Percentiles rank a stretch among this genome's conserved stretches.
Evolutionary conservation across 257 asterid species (phyloP).

Genomic region (Fraxinus anomala): DNA sequence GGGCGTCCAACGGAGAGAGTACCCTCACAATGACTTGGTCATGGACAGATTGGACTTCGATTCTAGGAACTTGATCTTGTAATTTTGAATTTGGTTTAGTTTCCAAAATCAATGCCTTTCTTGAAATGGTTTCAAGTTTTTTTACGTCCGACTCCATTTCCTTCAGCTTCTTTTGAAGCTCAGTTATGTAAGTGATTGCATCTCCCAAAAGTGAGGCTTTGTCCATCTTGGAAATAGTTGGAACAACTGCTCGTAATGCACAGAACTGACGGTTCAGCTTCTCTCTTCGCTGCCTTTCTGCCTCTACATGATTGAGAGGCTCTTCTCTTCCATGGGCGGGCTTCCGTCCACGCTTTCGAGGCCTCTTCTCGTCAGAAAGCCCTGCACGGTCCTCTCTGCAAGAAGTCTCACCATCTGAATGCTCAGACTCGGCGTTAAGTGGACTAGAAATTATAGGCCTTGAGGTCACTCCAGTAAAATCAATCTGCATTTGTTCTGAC

Average conservation of each 20-base stretch:
- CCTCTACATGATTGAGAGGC: conserved; percentile 85
- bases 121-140: conserved; percentile 38
- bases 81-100: conserved; percentile 33
- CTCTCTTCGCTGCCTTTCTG: conserved; percentile 87
- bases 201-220: conserved; percentile 98
- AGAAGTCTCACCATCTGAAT: conserved; percentile 69
- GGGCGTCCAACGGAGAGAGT: conserved; percentile 58
- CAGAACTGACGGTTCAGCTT: conserved; percentile 86
- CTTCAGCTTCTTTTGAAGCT: conserved; percentile 75
- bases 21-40: conserved; percentile 62
- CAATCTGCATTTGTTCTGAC: conserved; percentile 70
- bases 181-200: conserved; percentile 89
- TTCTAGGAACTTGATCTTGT: conserved; percentile 35
- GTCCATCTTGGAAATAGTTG: conserved; percentile 89
- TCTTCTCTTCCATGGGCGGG: conserved; percentile 89
- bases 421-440: conserved; percentile 59
- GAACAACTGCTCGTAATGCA: conserved; percentile 82
- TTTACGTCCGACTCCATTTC: conserved; percentile 70
- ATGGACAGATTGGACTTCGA: conserved; percentile 42
- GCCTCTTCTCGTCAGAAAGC: conserved; percentile 56
- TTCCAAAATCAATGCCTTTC: conserved; percentile 43
- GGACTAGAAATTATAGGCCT: conserved; percentile 44
- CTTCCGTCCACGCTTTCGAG: conserved; percentile 86
- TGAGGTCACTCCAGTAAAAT: conserved; percentile 59
- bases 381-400: conserved; percentile 55